A percentile compares a stretch with the other conserved stretches of the same genome.
phyloP scores from a whole-genome alignment of 1,284 basidiomycete species.

The Entoloma clypeatum region DNA sequence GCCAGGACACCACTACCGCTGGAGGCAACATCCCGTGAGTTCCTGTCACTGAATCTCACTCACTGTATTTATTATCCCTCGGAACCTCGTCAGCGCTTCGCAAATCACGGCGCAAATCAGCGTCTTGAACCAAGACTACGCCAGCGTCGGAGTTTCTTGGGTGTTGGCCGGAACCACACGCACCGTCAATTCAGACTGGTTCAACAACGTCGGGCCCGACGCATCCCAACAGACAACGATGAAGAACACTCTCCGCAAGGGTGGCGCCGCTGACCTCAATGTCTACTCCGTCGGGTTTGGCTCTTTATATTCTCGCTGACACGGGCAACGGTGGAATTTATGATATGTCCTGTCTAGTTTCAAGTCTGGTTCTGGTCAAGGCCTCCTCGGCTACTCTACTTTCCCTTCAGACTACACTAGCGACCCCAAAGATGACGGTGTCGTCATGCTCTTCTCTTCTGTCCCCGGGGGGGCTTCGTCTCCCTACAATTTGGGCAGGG shows the following conservation, averaged over 20 bases:
- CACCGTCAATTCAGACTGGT: constrained; percentile 48
- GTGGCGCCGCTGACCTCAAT: constrained; percentile 42
- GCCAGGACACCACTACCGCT: constrained; percentile 31
- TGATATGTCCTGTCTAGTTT: constrained; percentile 23
- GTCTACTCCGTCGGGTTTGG: constrained; percentile 49
- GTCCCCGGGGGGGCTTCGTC: constrained; percentile 45
- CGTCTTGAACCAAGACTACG: constrained; percentile 47
- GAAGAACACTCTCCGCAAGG: constrained; percentile 45
- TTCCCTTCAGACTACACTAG: constrained; percentile 42
- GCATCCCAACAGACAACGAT: constrained; percentile 42
- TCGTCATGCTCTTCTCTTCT: constrained; percentile 47
- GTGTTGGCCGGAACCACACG: constrained; percentile 40
- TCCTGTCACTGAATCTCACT: not conserved
- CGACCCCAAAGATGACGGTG: constrained; percentile 43
- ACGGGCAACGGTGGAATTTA: not conserved
- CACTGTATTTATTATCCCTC: not conserved
- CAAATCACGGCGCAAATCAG: constrained; percentile 39
- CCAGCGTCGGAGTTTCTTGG: constrained; percentile 40
- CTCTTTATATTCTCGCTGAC: no score
- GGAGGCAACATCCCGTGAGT: constrained; percentile 47
- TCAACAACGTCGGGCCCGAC: constrained; percentile 40
- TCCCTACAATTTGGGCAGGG: constrained; percentile 49
- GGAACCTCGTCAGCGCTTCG: constrained; percentile 23
- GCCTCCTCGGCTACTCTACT: constrained; percentile 48
- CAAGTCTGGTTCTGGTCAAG: constrained; percentile 31